phyloP scores from a whole-genome alignment of 768 basidiomycete genomes.

The Amanita rimosa region DNA sequence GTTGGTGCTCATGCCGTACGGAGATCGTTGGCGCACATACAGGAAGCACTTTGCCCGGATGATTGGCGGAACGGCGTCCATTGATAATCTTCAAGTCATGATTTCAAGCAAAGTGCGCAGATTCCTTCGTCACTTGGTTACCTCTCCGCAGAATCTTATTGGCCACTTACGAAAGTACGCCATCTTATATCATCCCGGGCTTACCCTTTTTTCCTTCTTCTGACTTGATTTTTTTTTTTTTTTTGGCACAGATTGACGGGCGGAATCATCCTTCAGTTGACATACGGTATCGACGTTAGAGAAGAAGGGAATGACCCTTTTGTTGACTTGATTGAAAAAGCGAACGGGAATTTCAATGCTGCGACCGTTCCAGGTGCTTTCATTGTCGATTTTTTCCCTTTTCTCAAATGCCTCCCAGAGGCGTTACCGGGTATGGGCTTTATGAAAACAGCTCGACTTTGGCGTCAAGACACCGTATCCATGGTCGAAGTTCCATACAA shows the following conservation, averaged over 20 bases:
- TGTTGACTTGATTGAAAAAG: conserved; percentile 36
- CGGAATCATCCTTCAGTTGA: not conserved
- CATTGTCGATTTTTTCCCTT: conserved; percentile 30
- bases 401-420: conserved; percentile 36
- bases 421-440: conserved; percentile 50
- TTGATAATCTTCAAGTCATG: too few species aligned
- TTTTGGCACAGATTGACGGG: not conserved
- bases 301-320: conserved; percentile 29
- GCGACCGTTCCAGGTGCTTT: conserved; percentile 39
- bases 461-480: conserved; percentile 24
- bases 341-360: conserved; percentile 39
- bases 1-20: conserved; percentile 32
- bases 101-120: too few species aligned
- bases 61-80: too few species aligned
- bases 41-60: not conserved
- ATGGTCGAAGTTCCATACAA: conserved; percentile 29
- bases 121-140: not conserved
- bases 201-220: not conserved
- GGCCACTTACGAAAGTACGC: not conserved
- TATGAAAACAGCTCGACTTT: conserved; percentile 30
- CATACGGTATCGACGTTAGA: not conserved
- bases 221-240: not conserved
- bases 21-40: not conserved
- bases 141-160: not conserved
- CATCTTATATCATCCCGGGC: not conserved